Conservation (phyloP, 306 rosid genomes). For the Ziziphus jujuba region DNA sequence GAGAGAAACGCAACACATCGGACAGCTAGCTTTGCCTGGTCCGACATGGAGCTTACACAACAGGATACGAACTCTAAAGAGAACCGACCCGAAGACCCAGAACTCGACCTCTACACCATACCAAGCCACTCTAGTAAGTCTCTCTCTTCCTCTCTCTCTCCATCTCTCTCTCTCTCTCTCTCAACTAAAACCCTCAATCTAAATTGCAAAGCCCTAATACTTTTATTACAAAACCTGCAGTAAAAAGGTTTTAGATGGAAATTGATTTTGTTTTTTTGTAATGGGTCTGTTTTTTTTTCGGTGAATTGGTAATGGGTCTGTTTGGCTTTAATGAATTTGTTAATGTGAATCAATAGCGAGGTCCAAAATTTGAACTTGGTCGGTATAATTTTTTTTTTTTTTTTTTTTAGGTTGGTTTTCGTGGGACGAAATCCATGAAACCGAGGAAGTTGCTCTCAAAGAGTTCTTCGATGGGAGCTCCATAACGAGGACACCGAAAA, state of each 20-base stretch:
- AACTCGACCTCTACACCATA: slow-evolving; percentile 90
- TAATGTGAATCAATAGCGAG: neutral
- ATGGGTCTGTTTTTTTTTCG: neutral
- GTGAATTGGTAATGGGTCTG: neutral
- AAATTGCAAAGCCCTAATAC: too few relatives aligned
- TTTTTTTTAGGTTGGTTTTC: slow-evolving; percentile 86
- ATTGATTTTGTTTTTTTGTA: neutral
- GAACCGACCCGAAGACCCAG: slow-evolving; percentile 65
- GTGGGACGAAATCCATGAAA: slow-evolving; percentile 94
- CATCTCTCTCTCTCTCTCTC: neutral
- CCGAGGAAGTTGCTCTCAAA: slow-evolving; percentile 52
- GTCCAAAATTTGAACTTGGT: neutral
- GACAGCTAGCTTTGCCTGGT: slow-evolving; percentile 23
- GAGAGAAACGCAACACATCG: neutral
- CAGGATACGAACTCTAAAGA: slow-evolving; percentile 47
- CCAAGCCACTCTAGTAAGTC: slow-evolving; percentile 85
- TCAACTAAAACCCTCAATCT: slow-evolving; percentile 24
- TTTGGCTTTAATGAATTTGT: neutral
- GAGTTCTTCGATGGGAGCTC: slow-evolving; percentile 81
- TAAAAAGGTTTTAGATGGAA: neutral
- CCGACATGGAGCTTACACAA: slow-evolving; percentile 48
- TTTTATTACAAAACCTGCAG: too few relatives aligned
- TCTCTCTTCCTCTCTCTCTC: neutral
- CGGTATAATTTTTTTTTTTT: slow-evolving; percentile 1
- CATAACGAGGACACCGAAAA: slow-evolving; percentile 64